Conservation (phyloP, 768 basidiomycete genomes). For the Dictyophora rubrovolvata region DNA sequence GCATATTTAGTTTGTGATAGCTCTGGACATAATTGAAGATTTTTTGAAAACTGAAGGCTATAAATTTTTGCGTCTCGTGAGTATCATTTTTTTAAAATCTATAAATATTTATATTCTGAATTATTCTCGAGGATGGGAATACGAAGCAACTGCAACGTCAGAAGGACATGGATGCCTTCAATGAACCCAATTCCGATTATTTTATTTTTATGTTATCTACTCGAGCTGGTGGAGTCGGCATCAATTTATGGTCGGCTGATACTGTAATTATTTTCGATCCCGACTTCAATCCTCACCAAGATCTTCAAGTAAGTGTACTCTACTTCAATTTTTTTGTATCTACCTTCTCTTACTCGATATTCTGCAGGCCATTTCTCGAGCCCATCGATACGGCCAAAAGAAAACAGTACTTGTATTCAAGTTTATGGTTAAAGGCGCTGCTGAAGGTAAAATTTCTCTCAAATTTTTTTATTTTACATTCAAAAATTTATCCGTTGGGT, state of each 20-base stretch:
- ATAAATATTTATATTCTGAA: slow-evolving; percentile 8
- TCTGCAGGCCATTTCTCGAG: slow-evolving; percentile 82
- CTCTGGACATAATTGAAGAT: slow-evolving; percentile 80
- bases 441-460: slow-evolving; percentile 53
- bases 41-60: slow-evolving; percentile 74
- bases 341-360: neutral
- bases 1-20: slow-evolving; percentile 68
- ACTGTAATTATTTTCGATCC: slow-evolving; percentile 92
- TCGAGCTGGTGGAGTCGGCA: slow-evolving; percentile 85
- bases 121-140: slow-evolving; percentile 62
- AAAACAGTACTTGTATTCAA: slow-evolving; percentile 95
- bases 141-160: slow-evolving; percentile 82
- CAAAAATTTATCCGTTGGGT: neutral
- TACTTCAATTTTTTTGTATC: neutral
- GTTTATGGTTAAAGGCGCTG: slow-evolving; percentile 88
- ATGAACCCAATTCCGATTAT: slow-evolving; percentile 73
- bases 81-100: slow-evolving; percentile 13
- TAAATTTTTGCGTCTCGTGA: slow-evolving; percentile 69
- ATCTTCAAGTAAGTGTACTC: slow-evolving; percentile 61
- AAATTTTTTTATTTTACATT: neutral
- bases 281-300: slow-evolving; percentile 98
- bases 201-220: slow-evolving; percentile 91
- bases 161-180: slow-evolving; percentile 92
- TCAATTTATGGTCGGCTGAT: slow-evolving; percentile 88
- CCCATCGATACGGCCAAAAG: slow-evolving; percentile 90